Base-by-base conservation (phyloP, 495 filamentous ascomycete species). In the Tuber microsphaerosporum region DNA sequence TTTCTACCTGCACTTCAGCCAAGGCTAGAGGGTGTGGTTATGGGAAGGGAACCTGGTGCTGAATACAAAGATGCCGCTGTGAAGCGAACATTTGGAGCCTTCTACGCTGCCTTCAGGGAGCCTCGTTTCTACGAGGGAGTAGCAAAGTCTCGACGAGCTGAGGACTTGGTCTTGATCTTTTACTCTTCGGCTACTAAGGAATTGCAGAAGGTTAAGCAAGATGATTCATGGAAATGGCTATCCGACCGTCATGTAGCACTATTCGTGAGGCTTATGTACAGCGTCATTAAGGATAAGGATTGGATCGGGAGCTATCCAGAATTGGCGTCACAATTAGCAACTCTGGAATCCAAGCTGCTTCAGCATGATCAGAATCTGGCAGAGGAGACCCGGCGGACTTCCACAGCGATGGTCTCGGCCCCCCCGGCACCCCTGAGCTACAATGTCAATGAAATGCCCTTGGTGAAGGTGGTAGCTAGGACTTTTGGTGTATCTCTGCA, bases 211-310 rank as follows among this genome's bases (percentile, higher is more conserved):
- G 92, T 93, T 69, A 94, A 93, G 83, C 84, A 89, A 8, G 91
- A 91, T n/a, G 94, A 97, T 84, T 88, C 89, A 61, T 98, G 94
- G 93, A 97, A 93, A 85, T 86, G 91, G 68, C 90, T 98, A 84
- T 93, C 95, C 19, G 96, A 99, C 81, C 88, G 94, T 72, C 96
- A 99, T 83, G 90, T 98, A 76, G 96, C 96, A 43, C 88, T 99
- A 70, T 98, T 99, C 81, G 90, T 99, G 77, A 90, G 96, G 65
- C 87, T 99, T 34, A 89, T 98, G 76, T 90, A 89, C 78, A 87
- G 89, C 77, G 92, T 92, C 41, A 84, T 98, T 77, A 93, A 91
- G 80, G 91, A 92, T 76, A 87, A 93, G 76, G 93, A 92, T 73
- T 92, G 91, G 91, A 34, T 75, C n/a, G 73, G 72, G 19, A 74